These are phyloP conservation scores for Solanum microdontum DNA, from an alignment of 257 asterid species.

Conservation along the genomic window DNA sequence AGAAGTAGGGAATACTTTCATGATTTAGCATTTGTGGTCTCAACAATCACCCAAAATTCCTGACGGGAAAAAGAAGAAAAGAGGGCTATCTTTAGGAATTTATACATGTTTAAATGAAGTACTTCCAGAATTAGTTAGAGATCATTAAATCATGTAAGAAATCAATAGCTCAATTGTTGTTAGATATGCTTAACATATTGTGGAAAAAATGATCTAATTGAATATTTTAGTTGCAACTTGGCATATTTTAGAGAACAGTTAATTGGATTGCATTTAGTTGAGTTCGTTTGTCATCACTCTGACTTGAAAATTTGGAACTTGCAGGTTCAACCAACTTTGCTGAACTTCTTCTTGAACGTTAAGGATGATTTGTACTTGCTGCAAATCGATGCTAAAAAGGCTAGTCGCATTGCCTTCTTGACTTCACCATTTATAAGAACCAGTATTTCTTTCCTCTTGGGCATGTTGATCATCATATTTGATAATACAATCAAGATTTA, in stretches of 20 bases:
- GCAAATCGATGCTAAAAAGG: slow-evolving; percentile 63
- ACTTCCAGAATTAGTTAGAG: no score
- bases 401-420: not conserved
- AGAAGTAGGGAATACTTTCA: not conserved
- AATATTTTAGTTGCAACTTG: not conserved
- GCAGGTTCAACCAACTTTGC: slow-evolving; percentile 67
- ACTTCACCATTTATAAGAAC: not conserved
- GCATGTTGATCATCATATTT: not conserved
- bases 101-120: no score
- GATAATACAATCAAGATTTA: not conserved
- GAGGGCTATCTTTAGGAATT: no score
- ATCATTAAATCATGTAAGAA: not conserved
- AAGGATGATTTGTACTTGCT: slow-evolving; percentile 60
- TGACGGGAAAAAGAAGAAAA: no score
- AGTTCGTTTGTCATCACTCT: not conserved
- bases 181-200: not conserved
- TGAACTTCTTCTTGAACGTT: slow-evolving; percentile 42
- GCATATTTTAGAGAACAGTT: not conserved
- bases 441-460: not conserved
- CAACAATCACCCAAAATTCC: no score
- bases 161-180: not conserved
- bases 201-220: not conserved
- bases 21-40: no score
- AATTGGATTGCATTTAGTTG: not conserved
- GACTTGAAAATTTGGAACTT: slow-evolving; percentile 2